Evolutionary conservation across 179 eudicot genomes (phyloP).

Genomic region (Amaranthus tricolor): DNA sequence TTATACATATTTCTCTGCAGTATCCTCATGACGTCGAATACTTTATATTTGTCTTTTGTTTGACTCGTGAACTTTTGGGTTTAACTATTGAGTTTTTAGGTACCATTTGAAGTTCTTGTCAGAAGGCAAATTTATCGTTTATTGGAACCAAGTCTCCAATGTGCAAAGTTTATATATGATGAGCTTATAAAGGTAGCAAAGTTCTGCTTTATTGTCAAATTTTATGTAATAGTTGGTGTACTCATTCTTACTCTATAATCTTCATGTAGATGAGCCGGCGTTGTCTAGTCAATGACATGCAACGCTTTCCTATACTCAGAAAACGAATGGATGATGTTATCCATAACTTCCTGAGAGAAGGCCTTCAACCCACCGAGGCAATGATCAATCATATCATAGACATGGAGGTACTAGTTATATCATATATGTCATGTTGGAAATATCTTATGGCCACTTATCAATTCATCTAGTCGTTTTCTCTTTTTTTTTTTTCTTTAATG

Average conservation of each 20-base stretch:
- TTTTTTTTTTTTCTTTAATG: background rate
- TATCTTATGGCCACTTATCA: background rate
- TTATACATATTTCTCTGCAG: background rate
- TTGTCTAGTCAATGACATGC: conserved; percentile 75
- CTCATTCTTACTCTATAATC: background rate
- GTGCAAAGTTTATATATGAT: conserved; percentile 49
- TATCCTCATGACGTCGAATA: background rate
- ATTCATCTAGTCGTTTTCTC: background rate
- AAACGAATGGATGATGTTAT: conserved; percentile 89
- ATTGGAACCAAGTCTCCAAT: conserved; percentile 60
- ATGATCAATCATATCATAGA: conserved; percentile 88
- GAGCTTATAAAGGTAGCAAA: conserved; percentile 50
- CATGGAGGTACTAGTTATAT: conserved; percentile 77
- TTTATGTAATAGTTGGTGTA: conserved; percentile 34
- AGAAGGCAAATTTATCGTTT: conserved; percentile 61
- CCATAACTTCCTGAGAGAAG: conserved; percentile 68
- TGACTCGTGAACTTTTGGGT: background rate
- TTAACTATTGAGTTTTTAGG: conserved; percentile 29
- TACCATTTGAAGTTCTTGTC: conserved; percentile 64
- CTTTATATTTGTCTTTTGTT: background rate
- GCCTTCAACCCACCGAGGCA: conserved; percentile 76
- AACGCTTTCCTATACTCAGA: conserved; percentile 81
- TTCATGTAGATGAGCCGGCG: conserved; percentile 80
- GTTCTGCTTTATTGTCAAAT: conserved; percentile 3
- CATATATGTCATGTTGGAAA: background rate